phyloP scores from a whole-genome alignment of 371 early-diverging fungal genomes.

The Haplosporangium sp. region DNA sequence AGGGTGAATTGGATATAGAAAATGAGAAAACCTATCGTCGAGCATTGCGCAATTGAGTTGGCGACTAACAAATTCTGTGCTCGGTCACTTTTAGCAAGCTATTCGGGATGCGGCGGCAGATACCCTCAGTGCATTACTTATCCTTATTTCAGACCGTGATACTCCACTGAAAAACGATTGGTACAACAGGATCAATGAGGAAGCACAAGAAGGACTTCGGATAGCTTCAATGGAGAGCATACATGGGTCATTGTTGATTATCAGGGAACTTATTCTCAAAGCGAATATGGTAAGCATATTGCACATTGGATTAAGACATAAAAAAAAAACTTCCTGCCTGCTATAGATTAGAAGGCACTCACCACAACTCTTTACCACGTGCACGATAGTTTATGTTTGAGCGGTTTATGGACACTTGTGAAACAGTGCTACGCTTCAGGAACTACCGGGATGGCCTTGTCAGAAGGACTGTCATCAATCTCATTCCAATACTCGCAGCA shows the following conservation, averaged over 20 bases:
- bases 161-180: constrained; percentile 71
- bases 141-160: constrained; percentile 86
- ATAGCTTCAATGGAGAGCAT: constrained; percentile 79
- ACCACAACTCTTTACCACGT: not conserved
- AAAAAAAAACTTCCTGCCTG: not conserved
- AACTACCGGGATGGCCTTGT: constrained; percentile 87
- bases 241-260: constrained; percentile 89
- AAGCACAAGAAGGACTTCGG: constrained; percentile 82
- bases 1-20: not conserved
- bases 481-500: constrained; percentile 86
- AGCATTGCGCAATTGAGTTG: not conserved
- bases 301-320: not conserved
- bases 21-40: not conserved
- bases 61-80: not conserved
- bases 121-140: constrained; percentile 85
- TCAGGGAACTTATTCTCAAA: constrained; percentile 82
- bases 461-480: constrained; percentile 85
- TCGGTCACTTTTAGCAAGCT: constrained; percentile 28
- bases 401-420: constrained; percentile 82
- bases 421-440: constrained; percentile 80
- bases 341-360: not conserved
- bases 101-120: constrained; percentile 90
- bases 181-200: constrained; percentile 86
- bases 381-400: constrained; percentile 76
- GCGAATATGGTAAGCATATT: constrained; percentile 72